These are phyloP conservation scores for Geopyxis carbonaria DNA, from an alignment of 495 filamentous ascomycete species.

Conservation along the genomic window DNA sequence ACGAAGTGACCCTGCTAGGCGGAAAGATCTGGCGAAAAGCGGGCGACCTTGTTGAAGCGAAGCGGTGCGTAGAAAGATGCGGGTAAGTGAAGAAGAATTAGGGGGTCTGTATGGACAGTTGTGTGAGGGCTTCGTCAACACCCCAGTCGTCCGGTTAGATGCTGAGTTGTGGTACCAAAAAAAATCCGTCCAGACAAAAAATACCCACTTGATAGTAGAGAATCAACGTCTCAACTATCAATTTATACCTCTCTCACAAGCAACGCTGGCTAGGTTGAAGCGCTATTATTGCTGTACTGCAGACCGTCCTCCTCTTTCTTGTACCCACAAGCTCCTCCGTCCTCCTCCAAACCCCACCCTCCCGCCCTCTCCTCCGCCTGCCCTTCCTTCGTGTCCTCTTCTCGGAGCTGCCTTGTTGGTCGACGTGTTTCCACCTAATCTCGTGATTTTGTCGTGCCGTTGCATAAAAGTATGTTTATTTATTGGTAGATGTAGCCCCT, in stretches of 20 bases:
- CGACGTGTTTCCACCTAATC: conserved; percentile 6
- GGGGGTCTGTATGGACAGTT: neutral
- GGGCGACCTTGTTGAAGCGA: neutral
- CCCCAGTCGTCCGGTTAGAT: neutral
- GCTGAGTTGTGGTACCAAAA: neutral
- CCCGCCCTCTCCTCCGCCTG: neutral
- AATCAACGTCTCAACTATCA: neutral
- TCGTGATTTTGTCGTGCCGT: conserved; percentile 6
- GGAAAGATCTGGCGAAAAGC: no score
- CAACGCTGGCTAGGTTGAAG: no score
- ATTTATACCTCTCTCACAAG: no score
- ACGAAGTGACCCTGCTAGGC: neutral
- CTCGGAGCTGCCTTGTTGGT: conserved; percentile 3
- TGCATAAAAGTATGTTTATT: conserved; percentile 2
- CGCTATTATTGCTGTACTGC: neutral
- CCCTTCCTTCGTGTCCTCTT: neutral
- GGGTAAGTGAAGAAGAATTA: neutral
- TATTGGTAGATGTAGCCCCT: neutral
- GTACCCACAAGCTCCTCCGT: neutral
- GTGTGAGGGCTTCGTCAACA: neutral
- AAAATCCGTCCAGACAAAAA: neutral
- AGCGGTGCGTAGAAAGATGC: neutral
- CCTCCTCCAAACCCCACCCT: neutral
- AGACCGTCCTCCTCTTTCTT: neutral
- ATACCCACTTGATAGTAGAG: neutral